Percentiles rank a stretch among this genome's conserved stretches.
Conservation (phyloP, 495 filamentous ascomycete species). For the Penicillium cataractarum region DNA sequence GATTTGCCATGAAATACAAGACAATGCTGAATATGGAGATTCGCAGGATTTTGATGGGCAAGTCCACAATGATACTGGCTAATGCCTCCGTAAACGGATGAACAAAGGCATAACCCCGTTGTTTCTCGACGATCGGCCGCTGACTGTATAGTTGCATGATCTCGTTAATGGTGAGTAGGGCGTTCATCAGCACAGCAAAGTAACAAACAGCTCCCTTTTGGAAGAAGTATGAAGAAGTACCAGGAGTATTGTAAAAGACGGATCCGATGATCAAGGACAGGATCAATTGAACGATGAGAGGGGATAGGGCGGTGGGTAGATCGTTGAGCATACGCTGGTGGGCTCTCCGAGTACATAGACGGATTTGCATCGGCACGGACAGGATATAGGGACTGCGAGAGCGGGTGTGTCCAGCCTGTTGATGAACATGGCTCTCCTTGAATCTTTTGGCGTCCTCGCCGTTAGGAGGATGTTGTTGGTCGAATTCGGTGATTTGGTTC, state of each 20-base stretch:
- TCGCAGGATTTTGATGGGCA: constrained; percentile 54
- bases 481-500: constrained; percentile 48
- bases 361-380: constrained; percentile 50
- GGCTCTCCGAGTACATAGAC: constrained; percentile 48
- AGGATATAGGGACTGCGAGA: constrained; percentile 45
- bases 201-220: constrained; percentile 73
- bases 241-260: constrained; percentile 69
- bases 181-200: constrained; percentile 75
- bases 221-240: constrained; percentile 30
- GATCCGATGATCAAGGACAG: constrained; percentile 81
- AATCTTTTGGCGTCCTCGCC: constrained; percentile 32
- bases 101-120: constrained; percentile 61
- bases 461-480: constrained; percentile 23
- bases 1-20: constrained; percentile 58
- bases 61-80: constrained; percentile 57
- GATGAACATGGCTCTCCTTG: constrained; percentile 27
- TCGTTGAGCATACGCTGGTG: constrained; percentile 66
- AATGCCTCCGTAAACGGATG: constrained; percentile 60
- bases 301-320: constrained; percentile 66
- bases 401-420: constrained; percentile 39
- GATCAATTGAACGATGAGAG: constrained; percentile 69
- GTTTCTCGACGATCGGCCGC: constrained; percentile 64
- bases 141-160: constrained; percentile 60
- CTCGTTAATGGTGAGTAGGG: constrained; percentile 53
- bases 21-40: constrained; percentile 52